Conservation (phyloP, 2,329 filamentous ascomycete genomes). For the Rosellinia necatrix region DNA sequence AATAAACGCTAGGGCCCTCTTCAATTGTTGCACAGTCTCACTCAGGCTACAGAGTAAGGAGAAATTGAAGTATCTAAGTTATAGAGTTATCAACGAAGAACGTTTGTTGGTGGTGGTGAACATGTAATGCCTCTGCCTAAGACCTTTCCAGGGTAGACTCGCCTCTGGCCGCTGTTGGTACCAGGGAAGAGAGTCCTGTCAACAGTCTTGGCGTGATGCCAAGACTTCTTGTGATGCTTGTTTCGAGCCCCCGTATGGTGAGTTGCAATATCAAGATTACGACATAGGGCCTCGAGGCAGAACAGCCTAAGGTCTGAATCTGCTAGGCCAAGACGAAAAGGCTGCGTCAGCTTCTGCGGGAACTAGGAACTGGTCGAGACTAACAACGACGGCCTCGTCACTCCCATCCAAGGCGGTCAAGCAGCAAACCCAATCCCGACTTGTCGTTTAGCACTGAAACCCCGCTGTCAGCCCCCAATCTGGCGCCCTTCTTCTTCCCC, state of each 20-base stretch:
- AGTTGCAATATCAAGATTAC: conserved; percentile 13
- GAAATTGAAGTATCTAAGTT: not conserved
- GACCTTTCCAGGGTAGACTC: not conserved
- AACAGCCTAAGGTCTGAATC: conserved; percentile 9
- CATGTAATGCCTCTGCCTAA: not conserved
- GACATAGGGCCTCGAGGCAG: conserved; percentile 4
- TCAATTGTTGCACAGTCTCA: not conserved
- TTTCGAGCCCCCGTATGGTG: not conserved
- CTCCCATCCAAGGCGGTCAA: conserved; percentile 13
- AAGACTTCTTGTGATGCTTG: conserved; percentile 6
- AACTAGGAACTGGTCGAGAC: not conserved
- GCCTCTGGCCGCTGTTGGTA: conserved; percentile 11
- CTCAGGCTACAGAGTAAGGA: not conserved
- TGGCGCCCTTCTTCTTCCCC: conserved; percentile 9
- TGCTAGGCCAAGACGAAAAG: conserved; percentile 15
- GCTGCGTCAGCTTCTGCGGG: conserved; percentile 32
- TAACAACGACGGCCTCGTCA: conserved; percentile 14
- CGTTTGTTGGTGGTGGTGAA: not conserved
- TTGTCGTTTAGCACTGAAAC: conserved; percentile 3
- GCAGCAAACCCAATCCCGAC: conserved; percentile 1
- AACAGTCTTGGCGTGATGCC: conserved; percentile 8
- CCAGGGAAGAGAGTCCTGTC: conserved; percentile 6
- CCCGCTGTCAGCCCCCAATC: conserved; percentile 21
- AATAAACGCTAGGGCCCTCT: not conserved
- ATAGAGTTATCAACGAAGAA: not conserved